Evolutionary conservation across 2,329 filamentous ascomycete genomes (phyloP).

Genomic region (Aspergillus sp.): DNA sequence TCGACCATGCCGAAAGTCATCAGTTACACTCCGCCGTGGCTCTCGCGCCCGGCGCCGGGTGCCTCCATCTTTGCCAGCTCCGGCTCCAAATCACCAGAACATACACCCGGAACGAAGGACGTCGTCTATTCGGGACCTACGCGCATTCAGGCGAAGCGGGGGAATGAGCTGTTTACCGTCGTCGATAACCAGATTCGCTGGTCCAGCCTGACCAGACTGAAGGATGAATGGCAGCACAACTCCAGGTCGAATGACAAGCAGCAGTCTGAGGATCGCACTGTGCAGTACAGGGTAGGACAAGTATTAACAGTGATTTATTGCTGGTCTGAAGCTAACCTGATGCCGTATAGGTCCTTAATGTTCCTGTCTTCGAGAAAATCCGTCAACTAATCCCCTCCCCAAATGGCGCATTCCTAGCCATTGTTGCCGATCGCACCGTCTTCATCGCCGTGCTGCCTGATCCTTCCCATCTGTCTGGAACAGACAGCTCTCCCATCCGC

Average conservation of each 20-base stretch:
- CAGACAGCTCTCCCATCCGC: constrained; percentile 69
- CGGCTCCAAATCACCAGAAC: constrained; percentile 44
- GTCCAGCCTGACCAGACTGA: constrained; percentile 79
- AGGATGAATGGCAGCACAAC: constrained; percentile 58
- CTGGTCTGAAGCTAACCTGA: constrained; percentile 8
- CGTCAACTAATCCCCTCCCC: constrained; percentile 84
- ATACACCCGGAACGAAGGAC: constrained; percentile 17
- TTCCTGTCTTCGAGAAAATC: constrained; percentile 78
- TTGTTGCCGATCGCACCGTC: constrained; percentile 83
- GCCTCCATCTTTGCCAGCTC: constrained; percentile 71
- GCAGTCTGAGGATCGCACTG: constrained; percentile 38
- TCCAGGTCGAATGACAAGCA: constrained; percentile 36
- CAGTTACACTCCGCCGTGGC: constrained; percentile 83
- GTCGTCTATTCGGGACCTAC: constrained; percentile 43
- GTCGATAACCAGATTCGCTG: constrained; percentile 89
- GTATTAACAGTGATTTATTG: no score
- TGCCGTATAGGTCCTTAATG: constrained; percentile 66
- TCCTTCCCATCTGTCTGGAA: constrained; percentile 70
- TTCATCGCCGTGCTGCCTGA: constrained; percentile 87
- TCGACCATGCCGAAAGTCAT: constrained; percentile 78
- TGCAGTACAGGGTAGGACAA: constrained; percentile 33
- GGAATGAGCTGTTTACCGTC: constrained; percentile 85
- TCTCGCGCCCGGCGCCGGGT: constrained; percentile 74
- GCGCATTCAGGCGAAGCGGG: constrained; percentile 74
- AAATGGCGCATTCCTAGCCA: constrained; percentile 76